These are phyloP conservation scores for Leishmania martiniquensis DNA, from an alignment of 208 protist species.

Conservation along the genomic window DNA sequence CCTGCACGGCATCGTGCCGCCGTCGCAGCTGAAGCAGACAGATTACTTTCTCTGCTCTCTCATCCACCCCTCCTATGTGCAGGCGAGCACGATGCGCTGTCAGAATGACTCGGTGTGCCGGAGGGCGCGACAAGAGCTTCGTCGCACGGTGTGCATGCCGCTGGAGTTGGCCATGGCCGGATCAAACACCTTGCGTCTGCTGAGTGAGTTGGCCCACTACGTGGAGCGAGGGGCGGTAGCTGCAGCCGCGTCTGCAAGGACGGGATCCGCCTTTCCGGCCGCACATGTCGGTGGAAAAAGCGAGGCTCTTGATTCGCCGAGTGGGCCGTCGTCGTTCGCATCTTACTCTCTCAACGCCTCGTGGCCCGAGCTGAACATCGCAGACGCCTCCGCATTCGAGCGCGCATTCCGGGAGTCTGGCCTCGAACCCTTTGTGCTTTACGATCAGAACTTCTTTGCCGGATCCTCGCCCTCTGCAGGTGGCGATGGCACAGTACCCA, in stretches of 20 bases:
- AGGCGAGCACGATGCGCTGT: conserved; percentile 1
- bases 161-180: conserved; percentile 60
- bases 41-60: conserved; percentile 80
- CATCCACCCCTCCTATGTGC: conserved; percentile 77
- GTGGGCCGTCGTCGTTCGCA: background rate
- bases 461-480: background rate
- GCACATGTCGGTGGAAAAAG: background rate
- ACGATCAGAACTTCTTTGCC: conserved; percentile 24
- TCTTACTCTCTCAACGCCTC: conserved; percentile 14
- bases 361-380: conserved; percentile 22
- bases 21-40: conserved; percentile 18
- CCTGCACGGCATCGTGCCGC: conserved; percentile 51
- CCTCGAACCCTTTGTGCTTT: conserved; percentile 53
- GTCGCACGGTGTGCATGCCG: conserved; percentile 68
- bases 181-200: conserved; percentile 47
- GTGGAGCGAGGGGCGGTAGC: conserved; percentile 2
- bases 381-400: conserved; percentile 27
- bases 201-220: conserved; percentile 24
- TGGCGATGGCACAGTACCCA: conserved; percentile 19
- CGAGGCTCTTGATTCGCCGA: background rate
- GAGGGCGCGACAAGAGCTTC: conserved; percentile 19
- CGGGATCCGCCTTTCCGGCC: background rate
- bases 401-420: conserved; percentile 19
- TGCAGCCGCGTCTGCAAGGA: background rate
- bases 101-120: conserved; percentile 1